Evolutionary conservation across 2,329 filamentous ascomycete species (phyloP), one percentile per base, ranked within the genome.

Genomic region (Colletotrichum tabaci): DNA sequence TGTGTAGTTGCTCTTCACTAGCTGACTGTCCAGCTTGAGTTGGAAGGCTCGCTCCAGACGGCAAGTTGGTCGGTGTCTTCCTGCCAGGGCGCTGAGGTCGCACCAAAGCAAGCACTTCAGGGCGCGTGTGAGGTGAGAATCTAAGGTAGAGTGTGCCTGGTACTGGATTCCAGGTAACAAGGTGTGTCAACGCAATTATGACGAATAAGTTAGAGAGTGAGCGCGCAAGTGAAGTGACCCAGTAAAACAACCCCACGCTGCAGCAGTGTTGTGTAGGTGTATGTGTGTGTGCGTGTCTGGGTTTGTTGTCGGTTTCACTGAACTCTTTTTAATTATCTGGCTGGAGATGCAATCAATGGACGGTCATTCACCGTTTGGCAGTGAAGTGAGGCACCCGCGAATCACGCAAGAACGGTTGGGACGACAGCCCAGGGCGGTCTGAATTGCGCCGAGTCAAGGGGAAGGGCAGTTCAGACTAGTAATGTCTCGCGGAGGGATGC

Each of bases 161-260:
- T 23, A 30, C 12, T 40, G 55, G 50, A 61, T 40, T n/a, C 40
- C 18, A 15, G 55, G 6, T 38, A 15, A 7, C 18, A 30, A 18
- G 26, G 55, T 44, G 57, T 40, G 57, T 67, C 30, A 30, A 62
- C 64, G 68, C 64, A 71, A 71, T 40, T 23, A 57, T 58, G 68
- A 71, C 58, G 40, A 44, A 49, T 3, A 35, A 26, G 47, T 23
- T 46, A 35, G 52, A 10, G 30, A n/a, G 56, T 40, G 44, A 18
- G 52, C 63, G 35, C 23, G 30, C 42, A 21, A 47, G 52, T 46
- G 35, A 47, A 42, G 21, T 26, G 35, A 56, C 56, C 62, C 63
- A 49, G 40, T 35, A 26, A 38, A 53, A 46, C 18, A 8, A 56
- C 40, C 9, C 49, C n/a, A 52, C 23, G 38, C 38, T 18, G 26